Conservation (phyloP, 192 early-diverging fungal genomes). For the Umbelopsis vinacea region DNA sequence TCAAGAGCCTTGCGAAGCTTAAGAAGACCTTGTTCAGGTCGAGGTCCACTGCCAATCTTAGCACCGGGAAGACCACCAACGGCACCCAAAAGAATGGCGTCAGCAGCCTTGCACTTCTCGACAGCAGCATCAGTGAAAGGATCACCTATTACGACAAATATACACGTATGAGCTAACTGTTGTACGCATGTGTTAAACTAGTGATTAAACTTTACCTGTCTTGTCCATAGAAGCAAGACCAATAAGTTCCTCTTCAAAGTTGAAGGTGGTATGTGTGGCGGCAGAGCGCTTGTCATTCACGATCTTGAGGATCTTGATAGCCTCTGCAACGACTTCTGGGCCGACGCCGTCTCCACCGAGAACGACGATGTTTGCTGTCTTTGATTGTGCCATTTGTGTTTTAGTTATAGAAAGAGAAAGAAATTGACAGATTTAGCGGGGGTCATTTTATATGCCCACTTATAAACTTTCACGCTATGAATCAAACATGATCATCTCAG, state of each 20-base stretch:
- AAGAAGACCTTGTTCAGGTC: slow-evolving; percentile 94
- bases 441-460: slow-evolving; percentile 10
- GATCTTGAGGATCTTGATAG: slow-evolving; percentile 85
- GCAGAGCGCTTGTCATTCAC: slow-evolving; percentile 68
- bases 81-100: slow-evolving; percentile 96
- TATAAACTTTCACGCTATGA: slow-evolving; percentile 13
- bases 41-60: slow-evolving; percentile 71
- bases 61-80: slow-evolving; percentile 89
- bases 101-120: slow-evolving; percentile 76
- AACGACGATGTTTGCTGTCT: slow-evolving; percentile 59
- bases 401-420: slow-evolving; percentile 20
- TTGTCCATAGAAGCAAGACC: slow-evolving; percentile 93
- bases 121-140: slow-evolving; percentile 87
- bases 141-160: slow-evolving; percentile 25
- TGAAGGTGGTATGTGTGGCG: slow-evolving; percentile 62
- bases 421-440: slow-evolving; percentile 9
- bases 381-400: slow-evolving; percentile 22
- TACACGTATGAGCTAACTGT: too few species aligned
- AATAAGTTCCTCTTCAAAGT: slow-evolving; percentile 82
- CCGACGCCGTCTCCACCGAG: slow-evolving; percentile 96
- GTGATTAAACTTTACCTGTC: slow-evolving; percentile 56
- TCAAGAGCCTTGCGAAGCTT: slow-evolving; percentile 91
- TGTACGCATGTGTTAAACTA: too few species aligned
- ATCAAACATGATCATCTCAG: slow-evolving; percentile 25
- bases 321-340: slow-evolving; percentile 93